Evolutionary conservation across 2,329 filamentous ascomycete genomes (phyloP), one percentile per base, ranked within the genome.

Genomic region (Monilinia laxa): DNA sequence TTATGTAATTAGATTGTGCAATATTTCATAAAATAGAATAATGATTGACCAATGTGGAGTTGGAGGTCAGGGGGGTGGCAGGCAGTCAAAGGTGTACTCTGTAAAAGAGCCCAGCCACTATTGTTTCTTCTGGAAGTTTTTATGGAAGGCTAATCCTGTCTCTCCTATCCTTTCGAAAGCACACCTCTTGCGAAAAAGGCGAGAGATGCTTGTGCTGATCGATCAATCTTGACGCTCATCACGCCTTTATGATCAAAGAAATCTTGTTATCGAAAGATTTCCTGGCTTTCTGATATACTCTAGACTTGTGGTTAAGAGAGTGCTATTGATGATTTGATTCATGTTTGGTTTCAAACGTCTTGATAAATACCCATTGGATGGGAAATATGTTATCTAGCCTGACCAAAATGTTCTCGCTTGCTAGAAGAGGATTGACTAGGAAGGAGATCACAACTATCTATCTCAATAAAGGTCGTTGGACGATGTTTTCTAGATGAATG

Each of bases 171-270:
- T 35, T 35, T 35, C 7, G 31, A 35, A 35, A 35, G 4, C 31
- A 35, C 31, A 35, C 31, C 31, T 35, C 35, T 40, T 16, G 40
- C 4, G 12, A 5, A 16, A 16, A 16, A 42, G 40, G 18, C 3
- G 40, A 42, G 40, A 42, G 40, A 16, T 57, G 55, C 55, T 57
- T 42, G 35, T 57, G 55, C 55, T 57, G 38, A 57, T 57, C 55
- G 25, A 42, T 10, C 20, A 20, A 31, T 14, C 9, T 25, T 42
- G 4, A 42, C 40, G 12, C 25, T 25, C 11, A 23, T 56, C n/a
- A 25, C 16, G 5, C 54, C 38, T 23, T 23, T n/a, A 10, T n/a
- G n/a, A n/a, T n/a, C n/a, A n/a, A 14, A 55, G 2, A 38, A 23
- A 55, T 55, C 11, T 38, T 23, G 31, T 38, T n/a, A 38, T n/a